Base-by-base conservation (phyloP, 225 moss, liverwort and hornwort genomes). In the Rhytidiadelphus loreus region DNA sequence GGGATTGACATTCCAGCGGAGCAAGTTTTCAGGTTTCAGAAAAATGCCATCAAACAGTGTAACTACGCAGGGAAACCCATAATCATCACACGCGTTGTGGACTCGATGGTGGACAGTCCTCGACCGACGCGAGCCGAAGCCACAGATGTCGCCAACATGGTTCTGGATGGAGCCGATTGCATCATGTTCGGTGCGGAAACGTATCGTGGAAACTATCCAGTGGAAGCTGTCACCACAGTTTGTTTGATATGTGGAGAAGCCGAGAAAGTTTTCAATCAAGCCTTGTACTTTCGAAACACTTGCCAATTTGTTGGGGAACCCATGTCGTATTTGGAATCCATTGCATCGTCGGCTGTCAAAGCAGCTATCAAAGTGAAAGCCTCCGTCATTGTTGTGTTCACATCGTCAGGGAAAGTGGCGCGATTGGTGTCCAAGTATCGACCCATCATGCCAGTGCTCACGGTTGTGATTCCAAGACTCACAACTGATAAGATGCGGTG, bases 71-170 rank as follows among this genome's bases (percentile, higher is more conserved):
- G 98, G 1, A 98, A 98, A 44, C 94, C 97, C 13, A 94, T 94
- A 5, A 93, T 98, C 24, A 90, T 98, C 5, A 98, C 98, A 13
- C 95, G 98, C 3, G 96, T 98, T 23, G 97, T 98, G 4, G 98
- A 98, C 79, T 94, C 98, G 1, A 98, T 98, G 98, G 95, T 96
- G 25, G 96, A 97, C 29, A 97, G 96, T n/a, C 98, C 98, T 3
- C 87, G 98, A 58, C 98, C 98, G 19, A 98, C 97, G 10, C 92
- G 98, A 62, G 98, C 97, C 0, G 98, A 98, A 91, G 98, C 98
- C 33, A 98, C 98, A 1, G 97, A 98, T 63, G 96, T 98, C 0
- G 97, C 97, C 28, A 98, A 98, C 37, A 96, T 92, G 41, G 95
- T 95, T 24, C 88, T 95, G 0, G 95, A 95, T 25, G 95, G 95